Percentiles rank a stretch among this genome's conserved stretches.
phyloP scores from a whole-genome alignment of 2,329 filamentous ascomycete species.

The Pyricularia pennisetigena region DNA sequence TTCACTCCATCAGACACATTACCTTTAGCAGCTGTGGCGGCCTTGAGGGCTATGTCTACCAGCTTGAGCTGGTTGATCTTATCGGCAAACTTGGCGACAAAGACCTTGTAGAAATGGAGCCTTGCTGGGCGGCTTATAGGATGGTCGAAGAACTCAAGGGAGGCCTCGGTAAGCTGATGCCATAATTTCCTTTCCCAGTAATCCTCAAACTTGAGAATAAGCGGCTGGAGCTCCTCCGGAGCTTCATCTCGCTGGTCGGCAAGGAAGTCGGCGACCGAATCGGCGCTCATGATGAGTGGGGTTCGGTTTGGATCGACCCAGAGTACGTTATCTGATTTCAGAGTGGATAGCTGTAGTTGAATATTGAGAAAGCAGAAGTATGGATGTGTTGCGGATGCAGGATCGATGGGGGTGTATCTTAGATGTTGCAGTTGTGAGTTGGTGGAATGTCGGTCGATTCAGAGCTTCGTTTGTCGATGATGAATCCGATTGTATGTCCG shows the following conservation, averaged over 20 bases:
- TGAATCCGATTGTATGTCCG: not conserved
- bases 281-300: conserved; percentile 58
- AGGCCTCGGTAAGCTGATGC: conserved; percentile 91
- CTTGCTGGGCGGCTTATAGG: conserved; percentile 74
- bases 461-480: not conserved
- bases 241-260: conserved; percentile 80
- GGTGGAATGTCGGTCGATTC: conserved; percentile 1
- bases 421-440: not conserved
- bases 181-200: conserved; percentile 98
- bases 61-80: conserved; percentile 99
- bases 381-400: not conserved
- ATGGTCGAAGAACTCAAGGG: conserved; percentile 81
- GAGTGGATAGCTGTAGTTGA: conserved; percentile 1
- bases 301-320: conserved; percentile 5
- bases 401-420: not conserved
- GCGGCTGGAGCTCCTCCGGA: conserved; percentile 76
- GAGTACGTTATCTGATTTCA: conserved; percentile 7
- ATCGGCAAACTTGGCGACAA: conserved; percentile 92
- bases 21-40: conserved; percentile 78
- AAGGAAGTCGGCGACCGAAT: conserved; percentile 87
- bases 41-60: conserved; percentile 79
- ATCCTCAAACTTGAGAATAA: conserved; percentile 88
- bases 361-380: not conserved
- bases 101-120: conserved; percentile 84
- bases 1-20: conserved; percentile 14